These are phyloP conservation scores for Aegilops bicornis DNA, from an alignment of 176 grass and related monocot species.

Conservation along the genomic window DNA sequence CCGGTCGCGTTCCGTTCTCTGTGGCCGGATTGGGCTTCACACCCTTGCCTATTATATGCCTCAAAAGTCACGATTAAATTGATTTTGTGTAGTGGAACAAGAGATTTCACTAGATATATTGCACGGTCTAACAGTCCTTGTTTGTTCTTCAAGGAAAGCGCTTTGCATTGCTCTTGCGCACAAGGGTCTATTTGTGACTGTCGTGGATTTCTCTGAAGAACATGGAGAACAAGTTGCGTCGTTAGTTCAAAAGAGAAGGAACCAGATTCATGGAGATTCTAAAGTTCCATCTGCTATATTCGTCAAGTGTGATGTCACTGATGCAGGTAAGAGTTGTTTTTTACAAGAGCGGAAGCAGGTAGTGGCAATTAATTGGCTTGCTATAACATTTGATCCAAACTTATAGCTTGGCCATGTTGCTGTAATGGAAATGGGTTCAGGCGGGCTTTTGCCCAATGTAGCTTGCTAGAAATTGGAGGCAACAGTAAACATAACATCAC, in stretches of 20 bases:
- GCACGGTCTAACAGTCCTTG: background rate
- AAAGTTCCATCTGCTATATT: constrained; percentile 59
- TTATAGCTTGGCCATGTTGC: background rate
- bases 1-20: background rate
- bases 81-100: background rate
- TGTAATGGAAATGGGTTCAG: background rate
- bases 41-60: background rate
- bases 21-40: background rate
- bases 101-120: background rate
- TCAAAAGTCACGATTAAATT: background rate
- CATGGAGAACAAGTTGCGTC: constrained; percentile 60
- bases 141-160: constrained; percentile 53
- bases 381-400: background rate
- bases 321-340: constrained; percentile 51
- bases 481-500: background rate
- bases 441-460: background rate
- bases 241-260: constrained; percentile 59
- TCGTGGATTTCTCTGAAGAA: constrained; percentile 79
- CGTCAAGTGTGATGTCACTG: constrained; percentile 80
- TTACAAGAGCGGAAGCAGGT: background rate
- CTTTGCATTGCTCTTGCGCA: constrained; percentile 78
- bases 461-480: background rate
- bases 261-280: constrained; percentile 46
- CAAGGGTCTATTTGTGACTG: constrained; percentile 70
- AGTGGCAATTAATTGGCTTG: background rate